These are phyloP conservation scores for Cajanus cajan DNA, from an alignment of 306 rosid genomes.

Conservation along the genomic window DNA sequence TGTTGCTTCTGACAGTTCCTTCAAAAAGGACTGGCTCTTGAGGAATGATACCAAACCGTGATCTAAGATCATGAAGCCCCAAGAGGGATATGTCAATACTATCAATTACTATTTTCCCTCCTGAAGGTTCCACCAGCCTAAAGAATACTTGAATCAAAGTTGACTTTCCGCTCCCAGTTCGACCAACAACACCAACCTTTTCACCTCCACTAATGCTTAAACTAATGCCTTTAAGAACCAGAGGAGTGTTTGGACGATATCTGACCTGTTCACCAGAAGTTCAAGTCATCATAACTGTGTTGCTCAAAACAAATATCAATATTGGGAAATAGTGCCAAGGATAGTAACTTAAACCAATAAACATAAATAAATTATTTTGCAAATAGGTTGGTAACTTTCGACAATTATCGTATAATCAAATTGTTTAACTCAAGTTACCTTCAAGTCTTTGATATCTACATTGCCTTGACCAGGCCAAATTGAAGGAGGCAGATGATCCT, in stretches of 20 bases:
- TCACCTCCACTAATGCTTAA: slow-evolving; percentile 68
- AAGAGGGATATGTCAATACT: slow-evolving; percentile 54
- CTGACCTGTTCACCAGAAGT: slow-evolving; percentile 55
- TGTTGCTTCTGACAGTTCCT: slow-evolving; percentile 79
- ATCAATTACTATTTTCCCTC: slow-evolving; percentile 64
- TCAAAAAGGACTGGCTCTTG: slow-evolving; percentile 91
- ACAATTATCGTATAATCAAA: neutral
- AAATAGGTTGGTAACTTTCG: neutral
- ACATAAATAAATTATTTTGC: neutral
- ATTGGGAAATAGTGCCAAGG: neutral
- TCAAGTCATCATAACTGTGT: neutral
- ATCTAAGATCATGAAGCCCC: slow-evolving; percentile 86
- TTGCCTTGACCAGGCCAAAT: slow-evolving; percentile 74
- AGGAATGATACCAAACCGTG: slow-evolving; percentile 87
- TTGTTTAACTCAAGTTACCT: slow-evolving; percentile 36
- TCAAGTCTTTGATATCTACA: slow-evolving; percentile 59
- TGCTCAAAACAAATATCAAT: neutral
- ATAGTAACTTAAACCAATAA: neutral
- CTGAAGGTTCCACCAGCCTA: slow-evolving; percentile 80
- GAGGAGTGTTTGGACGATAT: slow-evolving; percentile 73
- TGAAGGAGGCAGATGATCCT: slow-evolving; percentile 57
- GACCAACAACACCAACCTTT: slow-evolving; percentile 83
- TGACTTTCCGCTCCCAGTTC: slow-evolving; percentile 84
- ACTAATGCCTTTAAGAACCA: slow-evolving; percentile 69
- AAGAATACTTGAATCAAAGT: slow-evolving; percentile 76